Base-by-base conservation (phyloP, 148 eudicot species). In the Chenopodium berlandieri region DNA sequence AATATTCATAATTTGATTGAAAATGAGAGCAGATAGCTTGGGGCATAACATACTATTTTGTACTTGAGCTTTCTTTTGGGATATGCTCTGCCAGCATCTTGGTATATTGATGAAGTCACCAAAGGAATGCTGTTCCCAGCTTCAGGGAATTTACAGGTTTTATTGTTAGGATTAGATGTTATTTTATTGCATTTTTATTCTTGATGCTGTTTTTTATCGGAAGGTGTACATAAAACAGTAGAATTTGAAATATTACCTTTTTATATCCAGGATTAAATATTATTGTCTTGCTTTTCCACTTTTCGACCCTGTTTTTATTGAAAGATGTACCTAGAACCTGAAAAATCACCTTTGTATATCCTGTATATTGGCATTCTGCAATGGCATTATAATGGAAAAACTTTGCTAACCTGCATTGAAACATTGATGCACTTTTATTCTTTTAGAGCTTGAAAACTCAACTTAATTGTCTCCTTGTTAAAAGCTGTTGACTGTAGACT, bases 261-360 rank as follows among this genome's bases (percentile, higher is more conserved):
- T 69, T 79, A 79, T 19, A 79, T 71, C 76, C 66, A 27, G 32
- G 37, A 44, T 44, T 67, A 16, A 17, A 34, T 27, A 9, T 70
- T 34, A 9, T 9, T 48, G 20, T 31, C 44, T 30, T 30, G 11
- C 63, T 62, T 73, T 73, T 72, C 25, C 3, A 47, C 46, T 32
- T 25, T 66, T 52, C 64, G 64, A 47, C 65, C 40, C 31, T n/a
- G 44, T 34, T 10, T 47, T n/a, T 50, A 9, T 10, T 25, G 1
- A 14, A 78, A 67, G 34, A 48, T 78, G 72, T 48, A 47, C 9
- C 22, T 70, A 70, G 81, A 67, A 52, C 58, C 47, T 78, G 74
- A 50, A 14, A 64, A 27, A 1, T 67, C 16, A 25, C 10, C 40
- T 70, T 14, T 71, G 76, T 79, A 71, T 27, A 79, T 71, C 76